Percentiles rank a stretch among this genome's conserved stretches.
phyloP scores from a whole-genome alignment of 176 grass and related monocot genomes.

The Oryza longistaminata region DNA sequence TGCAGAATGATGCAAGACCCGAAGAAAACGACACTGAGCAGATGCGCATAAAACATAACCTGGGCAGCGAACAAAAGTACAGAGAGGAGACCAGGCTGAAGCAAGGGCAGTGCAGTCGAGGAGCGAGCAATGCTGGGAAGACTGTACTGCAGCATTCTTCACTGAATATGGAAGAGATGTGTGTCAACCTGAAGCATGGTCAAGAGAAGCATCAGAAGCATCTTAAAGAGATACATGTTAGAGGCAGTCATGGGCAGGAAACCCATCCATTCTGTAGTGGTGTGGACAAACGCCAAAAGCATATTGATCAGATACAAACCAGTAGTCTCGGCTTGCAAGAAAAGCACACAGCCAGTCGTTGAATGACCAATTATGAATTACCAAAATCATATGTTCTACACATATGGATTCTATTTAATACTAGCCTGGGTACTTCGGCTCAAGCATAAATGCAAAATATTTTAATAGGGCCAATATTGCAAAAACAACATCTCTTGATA shows the following conservation, averaged over 20 bases:
- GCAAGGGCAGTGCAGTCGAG: background rate
- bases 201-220: conserved; percentile 12
- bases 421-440: too few species aligned
- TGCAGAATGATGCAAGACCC: background rate
- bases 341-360: background rate
- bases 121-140: background rate
- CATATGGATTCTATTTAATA: too few species aligned
- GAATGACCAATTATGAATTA: too few species aligned
- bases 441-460: too few species aligned
- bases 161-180: conserved; percentile 15
- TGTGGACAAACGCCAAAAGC: conserved; percentile 33
- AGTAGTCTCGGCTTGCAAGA: conserved; percentile 19
- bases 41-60: background rate
- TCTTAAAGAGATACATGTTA: conserved; percentile 30
- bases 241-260: conserved; percentile 34
- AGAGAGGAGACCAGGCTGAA: background rate
- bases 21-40: conserved; percentile 16
- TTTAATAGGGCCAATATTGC: too few species aligned
- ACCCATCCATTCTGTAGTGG: background rate
- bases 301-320: conserved; percentile 22
- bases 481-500: too few species aligned
- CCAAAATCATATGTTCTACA: too few species aligned
- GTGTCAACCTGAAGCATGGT: background rate
- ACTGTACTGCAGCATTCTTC: background rate
- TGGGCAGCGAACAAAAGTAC: background rate